Base-by-base conservation (phyloP, 2,329 filamentous ascomycete species). In the Colletotrichum sp. region DNA sequence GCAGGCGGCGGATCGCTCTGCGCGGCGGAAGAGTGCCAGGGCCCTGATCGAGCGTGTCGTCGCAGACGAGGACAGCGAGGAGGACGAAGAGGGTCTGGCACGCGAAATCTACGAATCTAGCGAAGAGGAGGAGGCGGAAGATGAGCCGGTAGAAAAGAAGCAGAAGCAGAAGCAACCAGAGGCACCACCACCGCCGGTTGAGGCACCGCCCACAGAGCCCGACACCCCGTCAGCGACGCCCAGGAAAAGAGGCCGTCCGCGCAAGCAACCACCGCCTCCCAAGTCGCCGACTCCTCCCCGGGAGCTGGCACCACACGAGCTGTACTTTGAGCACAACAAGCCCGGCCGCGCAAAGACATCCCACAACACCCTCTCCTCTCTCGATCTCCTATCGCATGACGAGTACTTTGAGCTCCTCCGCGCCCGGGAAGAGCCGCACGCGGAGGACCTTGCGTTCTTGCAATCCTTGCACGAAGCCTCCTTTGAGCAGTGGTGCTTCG, bases 321-420 rank as follows among this genome's bases (percentile, higher is more conserved):
- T 94, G 79, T 99, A 98, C 86, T 99, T 99, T 84, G 95, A 94
- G 81, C 95, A 99, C 81, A 98, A 98, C 82, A 93, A 95, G 64
- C 93, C 95, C 0, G 96, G 95, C 3, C 90, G 92, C 6, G 89
- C 92, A 60, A 96, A 96, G 84, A 98, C 96, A 0, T 98, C 96
- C 2, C 94, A 95, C 82, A 97, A 97, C 78, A 98, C 92, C 0
- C 88, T 99, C 7, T 90, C 93, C 1, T 92, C 93, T 6, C 87
- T 98, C 39, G 88, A 92, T 6, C 88, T 98, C 13, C 92, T 99
- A 72, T 96, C 95, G 2, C 96, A 98, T 81, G 96, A 99, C 73
- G 95, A 98, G 82, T 99, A 97, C 84, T 98, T 98, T 80, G 89
- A 91, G 60, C 86, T 94, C 34, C 87, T 95, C 34, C 89, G 91